Percentiles rank a stretch among this genome's conserved stretches.
Conservation (phyloP, 495 filamentous ascomycete species). For the Neurospora cerealis region DNA sequence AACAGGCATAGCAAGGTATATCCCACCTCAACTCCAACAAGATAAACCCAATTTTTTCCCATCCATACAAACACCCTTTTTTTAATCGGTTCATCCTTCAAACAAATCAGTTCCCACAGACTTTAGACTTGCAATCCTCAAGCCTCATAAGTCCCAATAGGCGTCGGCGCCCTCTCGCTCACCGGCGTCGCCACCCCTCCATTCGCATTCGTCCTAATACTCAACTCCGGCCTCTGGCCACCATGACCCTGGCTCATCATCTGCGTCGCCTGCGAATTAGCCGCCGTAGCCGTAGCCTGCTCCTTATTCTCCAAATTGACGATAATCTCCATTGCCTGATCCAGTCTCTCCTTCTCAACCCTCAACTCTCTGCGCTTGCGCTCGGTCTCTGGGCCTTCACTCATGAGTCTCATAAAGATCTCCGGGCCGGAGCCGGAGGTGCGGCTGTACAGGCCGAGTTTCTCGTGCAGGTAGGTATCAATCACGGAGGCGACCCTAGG, state of each 20-base stretch:
- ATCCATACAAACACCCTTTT: not conserved
- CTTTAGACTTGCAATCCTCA: not conserved
- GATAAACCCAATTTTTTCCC: not conserved
- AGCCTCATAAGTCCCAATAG: not conserved
- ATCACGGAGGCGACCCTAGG: slow-evolving; percentile 22
- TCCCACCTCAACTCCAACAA: not conserved
- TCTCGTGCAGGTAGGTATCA: slow-evolving; percentile 26
- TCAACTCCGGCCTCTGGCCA: not conserved
- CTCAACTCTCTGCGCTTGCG: slow-evolving; percentile 22
- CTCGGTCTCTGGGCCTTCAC: slow-evolving; percentile 32
- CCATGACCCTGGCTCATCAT: not conserved
- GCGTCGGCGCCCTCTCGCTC: not conserved
- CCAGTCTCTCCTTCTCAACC: slow-evolving; percentile 29
- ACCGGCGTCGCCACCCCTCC: not conserved
- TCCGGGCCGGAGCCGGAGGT: slow-evolving; percentile 8
- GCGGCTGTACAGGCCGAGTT: slow-evolving; percentile 24
- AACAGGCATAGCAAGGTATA: not conserved
- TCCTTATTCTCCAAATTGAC: slow-evolving; percentile 16
- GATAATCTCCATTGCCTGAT: slow-evolving; percentile 32
- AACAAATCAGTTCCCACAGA: not conserved
- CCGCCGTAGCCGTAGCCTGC: not conserved
- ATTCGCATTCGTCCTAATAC: not conserved
- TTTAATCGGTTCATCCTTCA: not conserved
- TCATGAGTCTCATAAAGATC: slow-evolving; percentile 31
- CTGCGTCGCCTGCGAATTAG: not conserved